Evolutionary conservation across 768 basidiomycete genomes (phyloP), one percentile per base, ranked within the genome.

Genomic region (Trametopsis cervina): DNA sequence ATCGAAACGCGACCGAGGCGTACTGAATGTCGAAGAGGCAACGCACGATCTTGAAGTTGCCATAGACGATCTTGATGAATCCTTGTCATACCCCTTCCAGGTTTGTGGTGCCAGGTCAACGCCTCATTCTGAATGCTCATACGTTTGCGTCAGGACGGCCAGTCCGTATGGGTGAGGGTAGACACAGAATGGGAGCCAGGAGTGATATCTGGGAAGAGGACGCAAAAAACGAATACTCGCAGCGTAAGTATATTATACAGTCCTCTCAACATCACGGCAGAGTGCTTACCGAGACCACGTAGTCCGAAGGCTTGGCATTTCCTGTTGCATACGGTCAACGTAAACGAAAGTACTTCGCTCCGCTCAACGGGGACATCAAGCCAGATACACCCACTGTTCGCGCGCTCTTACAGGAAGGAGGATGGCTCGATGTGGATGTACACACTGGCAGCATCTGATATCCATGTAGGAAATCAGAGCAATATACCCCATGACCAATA

Each of bases 291-390:
- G 36, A 15, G 18, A 3, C 10, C 2, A 9, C 45, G 29, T 56
- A 81, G 76, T 65, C 68, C 36, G 64, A 73, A 24, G 77, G 77
- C 20, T 60, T 80, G 18, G 78, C 72, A 53, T 84, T 77, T 61
- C 73, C 73, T 13, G 80, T 77, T 25, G 60, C 71, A 41, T 81
- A 75, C 49, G 63, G 41, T 59, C 47, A 26, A 26, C 72, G 71
- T 46, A 59, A 78, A 25, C 75, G 81, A 26, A 80, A 77, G 59
- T 80, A 77, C 58, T 77, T 80, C 57, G 73, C 81, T 2, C 81
- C 83, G 4, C 64, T 80, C 42, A 77, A 82, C 46, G 83, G 81
- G 15, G 80, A 83, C 51, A 72, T 84, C 46, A 85, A 84, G 60
- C 81, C 82, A 2, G 72, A 85, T 57, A 73, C 55, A 0, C 44